These are phyloP conservation scores for Wickerhamomyces queroliae DNA, from an alignment of 805 yeast genomes.

Conservation along the genomic window DNA sequence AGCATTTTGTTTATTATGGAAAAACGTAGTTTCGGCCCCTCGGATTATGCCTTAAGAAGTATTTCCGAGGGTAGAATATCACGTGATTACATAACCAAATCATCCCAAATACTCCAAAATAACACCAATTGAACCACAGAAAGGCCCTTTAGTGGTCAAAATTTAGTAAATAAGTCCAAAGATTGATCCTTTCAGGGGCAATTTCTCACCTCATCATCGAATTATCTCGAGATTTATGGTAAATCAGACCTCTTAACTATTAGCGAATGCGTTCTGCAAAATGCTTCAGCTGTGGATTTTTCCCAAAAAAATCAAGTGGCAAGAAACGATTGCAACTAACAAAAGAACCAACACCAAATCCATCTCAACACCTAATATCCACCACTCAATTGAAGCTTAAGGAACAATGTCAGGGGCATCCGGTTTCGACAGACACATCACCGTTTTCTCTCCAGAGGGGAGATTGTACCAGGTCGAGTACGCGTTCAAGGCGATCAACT, in stretches of 20 bases:
- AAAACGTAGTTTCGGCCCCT: too few relatives aligned
- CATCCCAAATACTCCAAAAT: not conserved
- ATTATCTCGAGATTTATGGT: too few relatives aligned
- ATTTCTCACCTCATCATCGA: too few relatives aligned
- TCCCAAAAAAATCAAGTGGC: not conserved
- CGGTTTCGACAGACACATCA: conserved; percentile 98
- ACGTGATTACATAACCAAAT: not conserved
- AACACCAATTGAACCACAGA: too few relatives aligned
- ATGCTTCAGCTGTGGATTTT: not conserved
- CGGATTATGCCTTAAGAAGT: too few relatives aligned
- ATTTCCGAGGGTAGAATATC: not conserved
- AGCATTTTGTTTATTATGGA: too few relatives aligned
- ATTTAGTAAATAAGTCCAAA: too few relatives aligned
- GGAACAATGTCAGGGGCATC: conserved; percentile 48
- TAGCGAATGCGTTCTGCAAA: not conserved
- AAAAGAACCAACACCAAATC: not conserved
- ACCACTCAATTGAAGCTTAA: not conserved
- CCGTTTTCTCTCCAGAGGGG: conserved; percentile 98
- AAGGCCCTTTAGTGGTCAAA: too few relatives aligned
- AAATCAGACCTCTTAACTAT: too few relatives aligned
- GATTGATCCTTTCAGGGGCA: too few relatives aligned
- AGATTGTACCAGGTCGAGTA: conserved; percentile 96
- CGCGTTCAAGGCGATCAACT: conserved; percentile 94
- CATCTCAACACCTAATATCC: not conserved
- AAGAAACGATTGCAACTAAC: conserved; percentile 1